Percentiles rank a stretch among this genome's conserved stretches.
Conservation (phyloP, 441 rosid species). For the Syzygium malaccense region DNA sequence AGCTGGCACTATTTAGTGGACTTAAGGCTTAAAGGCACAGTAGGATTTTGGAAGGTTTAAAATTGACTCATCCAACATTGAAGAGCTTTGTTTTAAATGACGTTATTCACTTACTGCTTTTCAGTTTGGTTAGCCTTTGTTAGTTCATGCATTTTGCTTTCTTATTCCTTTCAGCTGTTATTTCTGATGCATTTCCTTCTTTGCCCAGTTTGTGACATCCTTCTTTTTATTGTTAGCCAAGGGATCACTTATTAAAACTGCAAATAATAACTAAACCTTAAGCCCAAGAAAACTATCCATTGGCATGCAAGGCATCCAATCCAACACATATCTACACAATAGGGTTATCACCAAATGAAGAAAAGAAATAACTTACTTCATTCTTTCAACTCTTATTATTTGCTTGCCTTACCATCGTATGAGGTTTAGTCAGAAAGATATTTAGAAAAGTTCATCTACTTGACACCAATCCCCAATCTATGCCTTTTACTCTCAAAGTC, state of each 20-base stretch:
- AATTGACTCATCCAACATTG: not conserved
- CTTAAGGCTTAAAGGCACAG: not conserved
- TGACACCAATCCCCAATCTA: not conserved
- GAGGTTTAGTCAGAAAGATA: not conserved
- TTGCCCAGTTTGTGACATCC: not conserved
- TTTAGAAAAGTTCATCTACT: not conserved
- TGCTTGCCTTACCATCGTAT: not conserved
- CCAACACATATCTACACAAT: not conserved
- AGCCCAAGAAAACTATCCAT: not conserved
- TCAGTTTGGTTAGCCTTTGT: not conserved
- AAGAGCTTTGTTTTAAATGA: not conserved
- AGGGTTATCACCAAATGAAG: not conserved
- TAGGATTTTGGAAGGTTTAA: not conserved
- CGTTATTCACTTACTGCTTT: not conserved
- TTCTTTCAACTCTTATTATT: not conserved
- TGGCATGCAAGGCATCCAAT: not conserved
- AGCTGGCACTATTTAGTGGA: not conserved
- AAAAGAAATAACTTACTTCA: not conserved
- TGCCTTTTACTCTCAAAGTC: not conserved
- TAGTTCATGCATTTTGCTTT: not conserved
- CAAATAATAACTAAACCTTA: not conserved
- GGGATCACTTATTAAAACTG: not conserved
- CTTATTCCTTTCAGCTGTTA: not conserved
- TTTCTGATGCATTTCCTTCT: not conserved
- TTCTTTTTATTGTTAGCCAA: not conserved